Evolutionary conservation across 164 flowering plant species (phyloP), one percentile per base, ranked within the genome.

Genomic region (Magnolia changhungtana): DNA sequence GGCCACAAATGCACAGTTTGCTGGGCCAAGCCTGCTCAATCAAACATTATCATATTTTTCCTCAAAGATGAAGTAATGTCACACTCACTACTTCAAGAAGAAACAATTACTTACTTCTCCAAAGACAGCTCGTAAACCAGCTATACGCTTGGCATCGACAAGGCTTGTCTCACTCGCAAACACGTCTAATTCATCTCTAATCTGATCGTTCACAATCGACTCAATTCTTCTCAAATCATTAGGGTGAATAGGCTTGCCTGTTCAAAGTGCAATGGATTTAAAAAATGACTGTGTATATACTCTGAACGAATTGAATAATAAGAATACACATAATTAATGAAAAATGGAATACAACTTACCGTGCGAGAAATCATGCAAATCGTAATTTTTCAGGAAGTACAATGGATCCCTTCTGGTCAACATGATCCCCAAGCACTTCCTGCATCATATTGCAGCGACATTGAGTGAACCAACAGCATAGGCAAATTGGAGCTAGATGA

Each of bases 391-490:
- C 99, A 76, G 98, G 97, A 82, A 94, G 98, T 76, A 96, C 99
- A 78, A 94, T 90, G n/a, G 99, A 96, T 7, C 99, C 99, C 81
- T 96, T 96, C 81, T 96, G 99, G 80, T 94, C 98, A 82, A 96
- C 90, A 83, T 96, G 99, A 82, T 85, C 81, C 16, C 99, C 99
- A 81, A 96, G 99, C 7, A 94, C 92, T 86, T 92, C 92, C 99
- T 96, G 90, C 84, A 86, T n/a, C 72, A 55, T 8, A 37, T 37
- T 37, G 45, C 45, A 37, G 7, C 45, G 7, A 37, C 45, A 37
- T 37, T 37, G 45, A 37, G 45, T 3, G 7, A 37, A 37, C 45
- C 45, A 37, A 37, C 45, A 3, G 45, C 45, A 37, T 7, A 0
- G 45, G 45, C 45, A 37, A 37, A 37, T 37, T 37, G 45, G 45